phyloP scores from a whole-genome alignment of 1,139 yeast species.

The Suhomyces bokatorum region DNA sequence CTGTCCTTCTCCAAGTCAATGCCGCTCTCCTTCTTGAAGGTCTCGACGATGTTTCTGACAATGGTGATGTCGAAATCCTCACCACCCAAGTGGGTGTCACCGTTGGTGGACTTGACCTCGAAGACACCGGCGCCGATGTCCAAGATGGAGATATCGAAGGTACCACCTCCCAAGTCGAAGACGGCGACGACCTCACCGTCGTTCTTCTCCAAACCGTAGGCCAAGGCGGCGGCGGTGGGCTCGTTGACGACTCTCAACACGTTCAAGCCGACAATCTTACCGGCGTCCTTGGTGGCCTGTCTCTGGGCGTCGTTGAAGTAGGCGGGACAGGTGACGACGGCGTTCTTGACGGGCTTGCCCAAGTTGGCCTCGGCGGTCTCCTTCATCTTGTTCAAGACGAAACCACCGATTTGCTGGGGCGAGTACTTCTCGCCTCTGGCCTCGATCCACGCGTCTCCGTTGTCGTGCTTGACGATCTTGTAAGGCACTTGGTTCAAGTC shows the following conservation, averaged over 20 bases:
- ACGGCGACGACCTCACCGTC: slow-evolving; percentile 78
- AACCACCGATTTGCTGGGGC: slow-evolving; percentile 98
- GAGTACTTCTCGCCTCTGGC: slow-evolving; percentile 93
- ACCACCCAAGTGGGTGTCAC: slow-evolving; percentile 91
- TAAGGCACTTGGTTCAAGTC: slow-evolving; percentile 96
- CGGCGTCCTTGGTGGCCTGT: slow-evolving; percentile 98
- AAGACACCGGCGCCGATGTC: slow-evolving; percentile 88
- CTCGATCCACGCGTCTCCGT: slow-evolving; percentile 99
- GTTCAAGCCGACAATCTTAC: slow-evolving; percentile 94
- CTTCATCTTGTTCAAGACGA: slow-evolving; percentile 93
- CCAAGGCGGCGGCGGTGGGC: slow-evolving; percentile 98
- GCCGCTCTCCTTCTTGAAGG: slow-evolving; percentile 91
- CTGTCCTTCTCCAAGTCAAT: slow-evolving; percentile 88
- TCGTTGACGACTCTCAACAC: slow-evolving; percentile 97
- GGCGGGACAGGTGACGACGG: slow-evolving; percentile 97
- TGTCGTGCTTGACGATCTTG: slow-evolving; percentile 92
- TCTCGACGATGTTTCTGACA: slow-evolving; percentile 86
- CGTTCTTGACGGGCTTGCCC: slow-evolving; percentile 78
- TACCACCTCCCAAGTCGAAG: slow-evolving; percentile 88
- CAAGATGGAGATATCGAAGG: slow-evolving; percentile 81
- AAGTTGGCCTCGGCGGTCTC: slow-evolving; percentile 93
- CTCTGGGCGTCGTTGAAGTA: slow-evolving; percentile 98
- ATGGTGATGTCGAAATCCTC: slow-evolving; percentile 86
- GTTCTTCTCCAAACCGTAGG: slow-evolving; percentile 91
- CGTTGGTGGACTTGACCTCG: slow-evolving; percentile 85